These are phyloP conservation scores for Capsicum baccatum DNA, from an alignment of 257 asterid genomes.

Conservation along the genomic window DNA sequence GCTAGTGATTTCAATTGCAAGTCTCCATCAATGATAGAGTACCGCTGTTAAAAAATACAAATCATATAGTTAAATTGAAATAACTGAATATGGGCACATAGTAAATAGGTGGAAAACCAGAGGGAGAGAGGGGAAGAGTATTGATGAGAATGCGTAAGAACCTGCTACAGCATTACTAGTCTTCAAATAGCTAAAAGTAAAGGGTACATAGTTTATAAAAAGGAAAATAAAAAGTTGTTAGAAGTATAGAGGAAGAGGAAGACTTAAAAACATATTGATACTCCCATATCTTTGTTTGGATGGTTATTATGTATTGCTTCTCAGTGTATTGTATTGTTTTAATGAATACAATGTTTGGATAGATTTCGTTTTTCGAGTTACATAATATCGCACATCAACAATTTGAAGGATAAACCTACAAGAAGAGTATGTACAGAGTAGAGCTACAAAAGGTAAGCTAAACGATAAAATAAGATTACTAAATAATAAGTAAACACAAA, in stretches of 20 bases:
- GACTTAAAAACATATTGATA: background rate
- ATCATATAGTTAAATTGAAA: background rate
- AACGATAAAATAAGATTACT: no score
- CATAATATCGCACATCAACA: no score
- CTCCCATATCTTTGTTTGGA: background rate
- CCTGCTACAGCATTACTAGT: background rate
- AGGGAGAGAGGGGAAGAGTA: background rate
- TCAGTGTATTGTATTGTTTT: no score
- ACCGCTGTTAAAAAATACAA: background rate
- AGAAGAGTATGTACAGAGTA: no score
- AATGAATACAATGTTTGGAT: no score
- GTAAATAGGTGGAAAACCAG: background rate
- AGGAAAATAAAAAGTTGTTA: background rate
- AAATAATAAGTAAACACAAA: no score
- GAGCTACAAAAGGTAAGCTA: no score
- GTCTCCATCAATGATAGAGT: background rate
- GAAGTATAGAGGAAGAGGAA: background rate
- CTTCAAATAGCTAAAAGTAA: constrained; percentile 6
- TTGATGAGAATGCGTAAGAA: background rate
- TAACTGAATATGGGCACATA: background rate
- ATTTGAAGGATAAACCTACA: no score
- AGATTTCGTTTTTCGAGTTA: no score
- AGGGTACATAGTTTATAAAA: background rate
- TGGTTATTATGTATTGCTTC: no score
- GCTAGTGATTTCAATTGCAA: background rate